Percentiles rank a stretch among this genome's conserved stretches.
These are phyloP conservation scores for Abrus pulchellus DNA, from an alignment of 306 rosid genomes.

Conservation along the genomic window DNA sequence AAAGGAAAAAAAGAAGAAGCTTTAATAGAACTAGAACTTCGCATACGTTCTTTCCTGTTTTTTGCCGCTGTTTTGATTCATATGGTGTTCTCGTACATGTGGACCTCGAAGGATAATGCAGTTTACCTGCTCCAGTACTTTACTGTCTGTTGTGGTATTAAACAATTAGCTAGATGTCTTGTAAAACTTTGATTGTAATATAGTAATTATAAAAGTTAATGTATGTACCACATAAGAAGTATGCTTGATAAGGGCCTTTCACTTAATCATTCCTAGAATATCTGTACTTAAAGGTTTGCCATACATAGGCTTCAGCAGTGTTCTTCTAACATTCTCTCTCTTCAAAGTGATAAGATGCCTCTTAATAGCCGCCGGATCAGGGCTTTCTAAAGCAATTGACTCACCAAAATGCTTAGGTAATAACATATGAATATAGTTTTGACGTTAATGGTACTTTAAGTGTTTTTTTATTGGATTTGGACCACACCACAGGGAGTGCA, in stretches of 20 bases:
- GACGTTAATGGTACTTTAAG: background rate
- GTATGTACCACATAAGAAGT: conserved; percentile 43
- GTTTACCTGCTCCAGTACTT: conserved; percentile 10
- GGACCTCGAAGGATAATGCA: conserved; percentile 10
- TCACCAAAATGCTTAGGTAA: background rate
- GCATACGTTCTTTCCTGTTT: background rate
- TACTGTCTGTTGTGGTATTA: conserved; percentile 14
- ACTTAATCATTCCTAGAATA: conserved; percentile 54
- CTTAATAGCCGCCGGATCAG: conserved; percentile 32
- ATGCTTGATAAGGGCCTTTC: conserved; percentile 52
- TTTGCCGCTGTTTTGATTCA: conserved; percentile 4
- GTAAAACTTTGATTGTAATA: background rate
- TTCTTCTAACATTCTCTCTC: background rate
- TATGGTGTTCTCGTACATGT: conserved; percentile 5
- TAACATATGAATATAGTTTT: background rate
- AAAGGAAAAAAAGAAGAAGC: background rate
- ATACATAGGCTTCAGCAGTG: conserved; percentile 3
- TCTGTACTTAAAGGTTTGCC: conserved; percentile 30
- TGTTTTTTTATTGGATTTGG: background rate
- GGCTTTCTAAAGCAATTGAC: background rate
- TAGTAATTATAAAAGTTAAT: conserved; percentile 18
- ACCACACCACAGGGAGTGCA: background rate
- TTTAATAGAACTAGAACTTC: background rate
- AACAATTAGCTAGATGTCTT: conserved; percentile 15
- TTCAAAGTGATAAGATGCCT: background rate